phyloP scores from a whole-genome alignment of 495 filamentous ascomycete species.

The Aspergillus nidulans region DNA sequence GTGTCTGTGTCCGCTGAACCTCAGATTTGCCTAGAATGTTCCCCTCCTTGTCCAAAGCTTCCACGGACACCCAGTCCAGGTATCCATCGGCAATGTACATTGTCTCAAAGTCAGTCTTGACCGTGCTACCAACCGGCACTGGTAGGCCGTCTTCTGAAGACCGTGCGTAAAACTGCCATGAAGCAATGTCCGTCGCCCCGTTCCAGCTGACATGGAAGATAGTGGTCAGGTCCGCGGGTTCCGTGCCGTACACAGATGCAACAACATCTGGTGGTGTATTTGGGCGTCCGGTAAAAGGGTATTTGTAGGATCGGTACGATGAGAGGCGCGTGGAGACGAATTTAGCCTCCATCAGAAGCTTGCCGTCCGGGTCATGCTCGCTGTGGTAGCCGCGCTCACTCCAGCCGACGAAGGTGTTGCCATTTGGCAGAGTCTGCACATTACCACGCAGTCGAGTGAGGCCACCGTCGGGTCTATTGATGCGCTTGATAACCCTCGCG shows the following conservation, averaged over 20 bases:
- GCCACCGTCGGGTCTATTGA: constrained; percentile 43
- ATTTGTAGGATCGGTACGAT: constrained; percentile 42
- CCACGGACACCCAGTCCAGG: constrained; percentile 35
- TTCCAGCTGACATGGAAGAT: constrained; percentile 47
- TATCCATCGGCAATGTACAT: constrained; percentile 41
- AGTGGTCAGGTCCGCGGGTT: constrained; percentile 29
- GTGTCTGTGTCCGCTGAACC: constrained; percentile 24
- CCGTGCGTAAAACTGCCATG: constrained; percentile 39
- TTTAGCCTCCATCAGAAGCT: constrained; percentile 42
- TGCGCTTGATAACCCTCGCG: constrained; percentile 38
- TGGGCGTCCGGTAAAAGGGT: constrained; percentile 34
- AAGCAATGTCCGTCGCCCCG: constrained; percentile 41
- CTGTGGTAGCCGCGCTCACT: constrained; percentile 53
- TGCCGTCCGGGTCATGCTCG: constrained; percentile 52
- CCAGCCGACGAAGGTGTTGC: constrained; percentile 56
- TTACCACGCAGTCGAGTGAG: constrained; percentile 59
- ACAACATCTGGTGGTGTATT: constrained; percentile 30
- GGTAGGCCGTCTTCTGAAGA: constrained; percentile 21
- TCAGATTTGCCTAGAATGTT: constrained; percentile 28
- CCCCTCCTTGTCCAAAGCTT: constrained; percentile 34
- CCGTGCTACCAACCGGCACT: constrained; percentile 31
- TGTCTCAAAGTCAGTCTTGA: constrained; percentile 42
- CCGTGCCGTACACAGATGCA: constrained; percentile 34
- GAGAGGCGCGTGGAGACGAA: constrained; percentile 35
- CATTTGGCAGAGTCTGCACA: constrained; percentile 51